A percentile compares a stretch with the other conserved stretches of the same genome.
Evolutionary conservation across 768 basidiomycete genomes (phyloP).

Genomic region (Leccinum uliginosum): DNA sequence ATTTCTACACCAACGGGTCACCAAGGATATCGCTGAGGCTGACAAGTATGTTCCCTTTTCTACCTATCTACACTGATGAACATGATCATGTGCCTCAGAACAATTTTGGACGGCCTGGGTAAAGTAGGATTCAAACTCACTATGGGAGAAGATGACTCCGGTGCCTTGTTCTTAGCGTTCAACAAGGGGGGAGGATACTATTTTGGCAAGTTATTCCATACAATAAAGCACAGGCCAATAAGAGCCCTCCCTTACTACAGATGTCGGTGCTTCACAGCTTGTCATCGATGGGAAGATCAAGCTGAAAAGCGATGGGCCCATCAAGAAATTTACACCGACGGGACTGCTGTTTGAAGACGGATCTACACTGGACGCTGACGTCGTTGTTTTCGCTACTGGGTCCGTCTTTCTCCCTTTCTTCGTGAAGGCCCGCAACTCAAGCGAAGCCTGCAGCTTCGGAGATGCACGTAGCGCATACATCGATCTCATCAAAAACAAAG

Average conservation of each 20-base stretch:
- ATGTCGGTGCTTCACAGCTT: constrained; percentile 38
- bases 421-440: background rate
- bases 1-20: constrained; percentile 34
- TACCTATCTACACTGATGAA: background rate
- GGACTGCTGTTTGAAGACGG: constrained; percentile 25
- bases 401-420: constrained; percentile 15
- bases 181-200: constrained; percentile 61
- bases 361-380: constrained; percentile 43
- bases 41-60: constrained; percentile 42
- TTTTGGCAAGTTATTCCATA: constrained; percentile 39
- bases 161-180: constrained; percentile 46
- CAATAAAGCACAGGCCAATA: background rate
- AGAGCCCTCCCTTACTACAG: constrained; percentile 15
- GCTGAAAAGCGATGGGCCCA: constrained; percentile 27
- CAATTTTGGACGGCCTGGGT: constrained; percentile 51
- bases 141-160: constrained; percentile 47
- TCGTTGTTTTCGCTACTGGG: constrained; percentile 29
- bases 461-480: constrained; percentile 17
- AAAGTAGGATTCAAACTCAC: constrained; percentile 55
- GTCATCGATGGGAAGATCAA: constrained; percentile 47
- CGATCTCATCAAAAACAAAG: constrained; percentile 18
- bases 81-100: constrained; percentile 26
- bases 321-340: constrained; percentile 32
- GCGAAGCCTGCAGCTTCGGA: constrained; percentile 10
- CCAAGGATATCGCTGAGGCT: constrained; percentile 43